phyloP scores from a whole-genome alignment of 306 rosid genomes.

The Cucurbita maxima region DNA sequence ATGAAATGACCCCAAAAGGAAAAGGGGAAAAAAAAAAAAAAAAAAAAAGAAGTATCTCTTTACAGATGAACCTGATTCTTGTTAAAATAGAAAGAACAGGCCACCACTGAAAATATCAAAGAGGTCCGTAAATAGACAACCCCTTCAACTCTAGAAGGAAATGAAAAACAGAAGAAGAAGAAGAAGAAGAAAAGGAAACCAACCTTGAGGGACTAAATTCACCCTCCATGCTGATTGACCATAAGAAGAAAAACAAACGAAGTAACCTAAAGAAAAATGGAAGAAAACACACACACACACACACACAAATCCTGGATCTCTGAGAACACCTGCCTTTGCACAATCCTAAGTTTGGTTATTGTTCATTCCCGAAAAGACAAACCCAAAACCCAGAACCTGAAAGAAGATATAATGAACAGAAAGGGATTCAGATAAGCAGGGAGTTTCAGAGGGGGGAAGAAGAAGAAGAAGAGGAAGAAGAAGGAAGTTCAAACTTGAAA shows the following conservation, averaged over 20 bases:
- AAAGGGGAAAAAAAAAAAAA: no score
- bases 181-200: not conserved
- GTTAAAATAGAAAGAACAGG: conserved; percentile 47
- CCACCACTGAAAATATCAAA: conserved; percentile 13
- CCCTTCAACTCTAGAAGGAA: conserved; percentile 23
- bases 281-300: not conserved
- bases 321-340: conserved; percentile 91
- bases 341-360: conserved; percentile 62
- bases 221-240: conserved; percentile 38
- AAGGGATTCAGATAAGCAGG: conserved; percentile 99
- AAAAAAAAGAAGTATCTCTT: not conserved
- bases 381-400: conserved; percentile 72
- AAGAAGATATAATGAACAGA: conserved; percentile 98
- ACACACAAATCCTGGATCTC: conserved; percentile 61
- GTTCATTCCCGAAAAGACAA: conserved; percentile 27
- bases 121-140: conserved; percentile 74
- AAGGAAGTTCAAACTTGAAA: not conserved
- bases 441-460: conserved; percentile 25
- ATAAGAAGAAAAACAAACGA: not conserved
- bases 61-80: conserved; percentile 31
- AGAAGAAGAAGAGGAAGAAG: not conserved
- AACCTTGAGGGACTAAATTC: conserved; percentile 56
- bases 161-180: not conserved
- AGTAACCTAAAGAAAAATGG: not conserved
- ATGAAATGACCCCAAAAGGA: not conserved